phyloP scores from a whole-genome alignment of 768 basidiomycete species.

The Cyathus striatus region DNA sequence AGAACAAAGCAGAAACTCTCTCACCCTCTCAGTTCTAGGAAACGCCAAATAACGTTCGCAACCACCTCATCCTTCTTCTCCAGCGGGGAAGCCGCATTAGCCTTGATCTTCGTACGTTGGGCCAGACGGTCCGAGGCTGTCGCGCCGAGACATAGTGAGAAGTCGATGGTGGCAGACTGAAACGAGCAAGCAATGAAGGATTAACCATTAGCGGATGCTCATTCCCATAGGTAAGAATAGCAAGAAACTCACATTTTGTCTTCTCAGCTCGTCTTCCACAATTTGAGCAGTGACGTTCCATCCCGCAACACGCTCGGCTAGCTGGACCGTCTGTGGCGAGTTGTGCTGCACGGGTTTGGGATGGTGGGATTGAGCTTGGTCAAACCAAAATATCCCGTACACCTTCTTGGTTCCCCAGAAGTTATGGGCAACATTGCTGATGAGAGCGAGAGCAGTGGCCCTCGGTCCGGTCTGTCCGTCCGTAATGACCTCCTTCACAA shows the following conservation, averaged over 20 bases:
- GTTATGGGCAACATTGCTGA: conserved; percentile 72
- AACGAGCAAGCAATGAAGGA: conserved; percentile 3
- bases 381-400: conserved; percentile 72
- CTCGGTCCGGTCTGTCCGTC: conserved; percentile 93
- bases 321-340: conserved; percentile 73
- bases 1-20: no score
- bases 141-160: conserved; percentile 90
- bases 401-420: conserved; percentile 83
- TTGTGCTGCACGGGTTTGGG: conserved; percentile 67
- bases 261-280: conserved; percentile 90
- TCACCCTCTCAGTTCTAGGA: conserved; percentile 93
- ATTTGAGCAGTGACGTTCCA: conserved; percentile 87
- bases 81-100: conserved; percentile 43
- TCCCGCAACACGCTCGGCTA: conserved; percentile 80
- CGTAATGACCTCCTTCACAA: conserved; percentile 93
- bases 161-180: conserved; percentile 96
- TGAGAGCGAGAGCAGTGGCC: conserved; percentile 83
- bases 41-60: conserved; percentile 97
- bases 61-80: conserved; percentile 99
- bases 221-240: conserved; percentile 11
- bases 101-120: conserved; percentile 70
- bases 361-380: conserved; percentile 43
- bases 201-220: conserved; percentile 17
- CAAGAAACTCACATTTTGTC: conserved; percentile 80
- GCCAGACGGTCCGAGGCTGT: conserved; percentile 80